These are phyloP conservation scores for Paraglomus brasilianum DNA, from an alignment of 192 early-diverging fungal species.

Conservation along the genomic window DNA sequence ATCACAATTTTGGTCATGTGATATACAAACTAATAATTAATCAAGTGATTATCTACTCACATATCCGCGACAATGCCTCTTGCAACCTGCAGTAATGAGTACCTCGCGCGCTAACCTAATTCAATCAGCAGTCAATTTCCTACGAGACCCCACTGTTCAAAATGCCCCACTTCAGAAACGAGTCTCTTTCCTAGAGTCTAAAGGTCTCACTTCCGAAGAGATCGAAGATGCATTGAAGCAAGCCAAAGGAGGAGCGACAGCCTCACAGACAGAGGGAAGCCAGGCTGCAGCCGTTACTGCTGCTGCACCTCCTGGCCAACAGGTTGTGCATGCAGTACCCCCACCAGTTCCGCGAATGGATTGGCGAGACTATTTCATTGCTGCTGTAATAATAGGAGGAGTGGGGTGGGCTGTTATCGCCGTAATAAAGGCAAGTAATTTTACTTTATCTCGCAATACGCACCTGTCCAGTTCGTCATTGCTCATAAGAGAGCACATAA, in stretches of 20 bases:
- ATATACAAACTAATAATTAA: slow-evolving; percentile 21
- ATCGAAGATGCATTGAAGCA: slow-evolving; percentile 86
- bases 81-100: slow-evolving; percentile 30
- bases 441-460: slow-evolving; percentile 26
- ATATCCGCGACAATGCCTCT: neutral
- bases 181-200: slow-evolving; percentile 93
- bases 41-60: slow-evolving; percentile 11
- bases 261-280: slow-evolving; percentile 24
- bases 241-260: slow-evolving; percentile 49
- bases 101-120: slow-evolving; percentile 70
- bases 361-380: slow-evolving; percentile 96
- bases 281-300: slow-evolving; percentile 7
- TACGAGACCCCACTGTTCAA: slow-evolving; percentile 91
- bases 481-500: slow-evolving; percentile 30
- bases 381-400: slow-evolving; percentile 79
- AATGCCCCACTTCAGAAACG: slow-evolving; percentile 84
- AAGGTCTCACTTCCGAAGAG: slow-evolving; percentile 89
- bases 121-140: slow-evolving; percentile 85
- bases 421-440: slow-evolving; percentile 62
- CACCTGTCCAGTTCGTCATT: neutral
- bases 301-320: slow-evolving; percentile 29
- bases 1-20: slow-evolving; percentile 13
- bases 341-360: slow-evolving; percentile 60
- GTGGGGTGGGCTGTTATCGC: slow-evolving; percentile 84
- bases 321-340: slow-evolving; percentile 39